Conservation (phyloP, 2,329 filamentous ascomycete species). For the Chaetoscypha palmicola region DNA sequence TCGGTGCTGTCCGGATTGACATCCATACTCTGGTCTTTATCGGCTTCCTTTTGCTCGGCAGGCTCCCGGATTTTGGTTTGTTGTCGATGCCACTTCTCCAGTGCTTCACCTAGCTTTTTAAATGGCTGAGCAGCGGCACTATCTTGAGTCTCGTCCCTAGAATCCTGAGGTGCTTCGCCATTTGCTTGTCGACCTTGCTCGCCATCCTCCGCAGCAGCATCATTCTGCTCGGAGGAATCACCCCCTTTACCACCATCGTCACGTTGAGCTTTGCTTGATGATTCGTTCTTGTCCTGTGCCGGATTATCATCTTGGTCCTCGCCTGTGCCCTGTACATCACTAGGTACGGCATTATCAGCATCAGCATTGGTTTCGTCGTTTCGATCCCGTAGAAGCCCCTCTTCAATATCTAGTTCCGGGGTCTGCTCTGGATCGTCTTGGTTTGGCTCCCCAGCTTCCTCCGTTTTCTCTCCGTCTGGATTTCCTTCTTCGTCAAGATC, state of each 20-base stretch:
- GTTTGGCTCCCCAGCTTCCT: slow-evolving; percentile 44
- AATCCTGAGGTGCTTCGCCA: slow-evolving; percentile 34
- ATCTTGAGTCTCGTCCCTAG: slow-evolving; percentile 34
- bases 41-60: slow-evolving; percentile 44
- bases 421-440: slow-evolving; percentile 43
- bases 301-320: slow-evolving; percentile 59
- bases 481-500: slow-evolving; percentile 29
- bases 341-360: slow-evolving; percentile 56
- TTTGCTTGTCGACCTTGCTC: slow-evolving; percentile 40
- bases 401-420: slow-evolving; percentile 45
- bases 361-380: slow-evolving; percentile 46
- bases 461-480: slow-evolving; percentile 36
- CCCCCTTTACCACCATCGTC: slow-evolving; percentile 62
- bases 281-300: slow-evolving; percentile 54
- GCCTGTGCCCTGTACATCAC: slow-evolving; percentile 56
- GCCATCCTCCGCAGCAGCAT: slow-evolving; percentile 57
- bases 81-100: slow-evolving; percentile 88
- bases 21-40: slow-evolving; percentile 27
- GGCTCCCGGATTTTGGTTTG: slow-evolving; percentile 66
- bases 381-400: slow-evolving; percentile 32
- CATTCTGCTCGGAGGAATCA: slow-evolving; percentile 55
- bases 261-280: slow-evolving; percentile 54
- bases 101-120: slow-evolving; percentile 86
- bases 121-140: slow-evolving; percentile 60
- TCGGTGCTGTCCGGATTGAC: slow-evolving; percentile 70